Base-by-base conservation (phyloP, 176 grass and related monocot species). In the Ensete glaucum region DNA sequence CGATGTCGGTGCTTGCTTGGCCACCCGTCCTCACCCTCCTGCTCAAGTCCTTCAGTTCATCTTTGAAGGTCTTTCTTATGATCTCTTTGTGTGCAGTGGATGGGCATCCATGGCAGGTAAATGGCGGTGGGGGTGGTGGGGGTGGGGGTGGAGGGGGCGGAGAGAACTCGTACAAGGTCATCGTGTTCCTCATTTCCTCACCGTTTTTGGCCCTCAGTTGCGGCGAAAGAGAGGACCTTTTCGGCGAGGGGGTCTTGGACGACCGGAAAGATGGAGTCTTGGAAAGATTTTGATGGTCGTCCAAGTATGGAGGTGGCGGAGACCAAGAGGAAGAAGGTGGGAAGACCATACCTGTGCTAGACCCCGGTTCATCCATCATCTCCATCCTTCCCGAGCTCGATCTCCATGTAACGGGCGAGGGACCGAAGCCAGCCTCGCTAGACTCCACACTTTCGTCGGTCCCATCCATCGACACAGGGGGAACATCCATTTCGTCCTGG, bases 401-500 rank as follows among this genome's bases (percentile, higher is more conserved):
- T 23, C 76, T 62, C 92, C 92, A 96, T 81, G 92, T 87, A 77
- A 90, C 88, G 55, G 92, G 89, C 68, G 92, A 96, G 48, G 81
- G 87, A 25, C 92, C 85, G 69, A 90, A 87, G 48, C 72, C 78
- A 7, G 66, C 80, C 11, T 70, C 10, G 24, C 53, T 3, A 21
- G 58, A 8, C 43, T 77, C 76, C 15, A 14, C 24, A 0, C 7
- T 64, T 52, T 29, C n/a, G 27, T 8, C 29, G 70, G n/a, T 69
- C 19, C 22, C 62, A 1, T 69, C 19, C 26, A 69, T 3, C 20
- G 26, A 23, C 71, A 82, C 80, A 15, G 62, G 10, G 57, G 22
- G 82, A 62, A 51, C 52, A 52, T 14, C 19, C 73, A 63, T 75
- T 34, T 43, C 34, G 34, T 77, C 85, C 67, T 78, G 63, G 49